Percentiles rank a stretch among this genome's conserved stretches.
phyloP scores from a whole-genome alignment of 2,329 filamentous ascomycete genomes.

The Ophiobolus disseminans region DNA sequence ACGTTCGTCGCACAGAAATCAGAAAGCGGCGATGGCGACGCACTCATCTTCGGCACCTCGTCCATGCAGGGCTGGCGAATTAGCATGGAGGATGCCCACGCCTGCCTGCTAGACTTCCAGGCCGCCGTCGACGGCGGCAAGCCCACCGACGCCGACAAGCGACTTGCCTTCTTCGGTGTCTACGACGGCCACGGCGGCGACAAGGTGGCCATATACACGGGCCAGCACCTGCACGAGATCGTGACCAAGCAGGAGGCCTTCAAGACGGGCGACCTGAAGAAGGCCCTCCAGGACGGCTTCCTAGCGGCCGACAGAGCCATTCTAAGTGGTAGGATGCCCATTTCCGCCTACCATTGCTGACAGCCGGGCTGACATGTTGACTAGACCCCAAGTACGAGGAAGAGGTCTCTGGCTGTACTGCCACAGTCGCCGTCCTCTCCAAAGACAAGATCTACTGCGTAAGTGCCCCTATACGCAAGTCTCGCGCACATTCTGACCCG shows the following conservation, averaged over 20 bases:
- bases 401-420: slow-evolving; percentile 97
- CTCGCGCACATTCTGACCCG: slow-evolving; percentile 16
- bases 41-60: slow-evolving; percentile 90
- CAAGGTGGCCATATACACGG: slow-evolving; percentile 92
- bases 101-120: slow-evolving; percentile 85
- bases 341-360: slow-evolving; percentile 7
- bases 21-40: slow-evolving; percentile 88
- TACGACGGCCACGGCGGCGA: slow-evolving; percentile 98
- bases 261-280: slow-evolving; percentile 87
- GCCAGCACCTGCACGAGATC: slow-evolving; percentile 92
- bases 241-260: slow-evolving; percentile 94
- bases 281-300: slow-evolving; percentile 96
- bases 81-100: slow-evolving; percentile 98
- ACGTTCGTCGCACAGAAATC: slow-evolving; percentile 69
- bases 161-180: slow-evolving; percentile 94
- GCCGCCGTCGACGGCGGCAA: slow-evolving; percentile 61
- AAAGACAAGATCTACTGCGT: slow-evolving; percentile 95
- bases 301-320: slow-evolving; percentile 95
- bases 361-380: slow-evolving; percentile 36
- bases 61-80: slow-evolving; percentile 99
- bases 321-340: slow-evolving; percentile 74
- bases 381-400: slow-evolving; percentile 96
- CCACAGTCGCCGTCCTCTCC: slow-evolving; percentile 87
- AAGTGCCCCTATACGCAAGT: slow-evolving; percentile 56
- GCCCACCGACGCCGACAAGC: slow-evolving; percentile 70